phyloP scores from a whole-genome alignment of 306 rosid species.

The Boehmeria nivea region DNA sequence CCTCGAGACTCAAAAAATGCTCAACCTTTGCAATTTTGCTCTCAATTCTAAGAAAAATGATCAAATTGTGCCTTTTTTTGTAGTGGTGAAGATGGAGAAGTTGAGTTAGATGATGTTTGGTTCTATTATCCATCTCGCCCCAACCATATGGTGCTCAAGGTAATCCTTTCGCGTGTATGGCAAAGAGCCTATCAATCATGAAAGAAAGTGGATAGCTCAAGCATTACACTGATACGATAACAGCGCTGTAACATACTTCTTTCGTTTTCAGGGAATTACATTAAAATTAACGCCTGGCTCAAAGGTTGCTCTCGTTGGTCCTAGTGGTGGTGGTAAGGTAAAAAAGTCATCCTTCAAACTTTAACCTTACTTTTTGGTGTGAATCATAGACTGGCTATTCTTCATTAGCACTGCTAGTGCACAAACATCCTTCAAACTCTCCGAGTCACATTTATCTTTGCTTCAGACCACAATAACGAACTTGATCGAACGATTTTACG shows the following conservation, averaged over 20 bases:
- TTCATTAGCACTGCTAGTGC: background rate
- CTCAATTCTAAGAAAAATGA: background rate
- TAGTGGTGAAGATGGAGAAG: constrained; percentile 66
- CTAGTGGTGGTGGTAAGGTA: constrained; percentile 90
- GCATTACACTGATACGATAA: background rate
- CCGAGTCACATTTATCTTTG: no score
- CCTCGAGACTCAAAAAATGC: no score
- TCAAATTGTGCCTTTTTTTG: constrained; percentile 27
- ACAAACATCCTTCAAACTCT: no score
- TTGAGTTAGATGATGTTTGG: constrained; percentile 76
- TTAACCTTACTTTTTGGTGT: background rate
- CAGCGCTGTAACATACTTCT: background rate
- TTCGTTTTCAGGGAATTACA: constrained; percentile 54
- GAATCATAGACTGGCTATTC: no score
- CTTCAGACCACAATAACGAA: constrained; percentile 27
- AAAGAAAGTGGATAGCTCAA: background rate
- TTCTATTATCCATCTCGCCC: constrained; percentile 86
- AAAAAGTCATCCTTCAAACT: background rate
- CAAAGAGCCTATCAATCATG: background rate
- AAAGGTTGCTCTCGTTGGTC: constrained; percentile 86
- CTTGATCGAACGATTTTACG: constrained; percentile 80
- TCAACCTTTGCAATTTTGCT: background rate
- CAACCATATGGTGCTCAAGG: constrained; percentile 63
- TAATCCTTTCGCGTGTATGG: constrained; percentile 2
- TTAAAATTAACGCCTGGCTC: constrained; percentile 61